These are phyloP conservation scores for Coemansia sp. DNA, from an alignment of 192 early-diverging fungal genomes.

Conservation along the genomic window DNA sequence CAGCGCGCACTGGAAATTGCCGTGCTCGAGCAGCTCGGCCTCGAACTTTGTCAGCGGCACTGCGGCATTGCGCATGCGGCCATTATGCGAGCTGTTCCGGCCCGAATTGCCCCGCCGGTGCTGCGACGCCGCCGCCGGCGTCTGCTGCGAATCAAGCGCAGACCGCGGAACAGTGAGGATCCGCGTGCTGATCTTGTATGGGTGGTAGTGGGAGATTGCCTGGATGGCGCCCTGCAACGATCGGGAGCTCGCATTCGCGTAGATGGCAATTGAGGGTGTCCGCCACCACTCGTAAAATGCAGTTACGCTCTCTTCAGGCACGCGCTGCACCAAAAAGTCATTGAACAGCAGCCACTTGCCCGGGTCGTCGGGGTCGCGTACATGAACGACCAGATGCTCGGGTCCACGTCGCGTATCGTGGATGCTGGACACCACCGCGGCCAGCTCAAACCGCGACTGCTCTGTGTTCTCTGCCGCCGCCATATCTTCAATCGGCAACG, in stretches of 20 bases:
- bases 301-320: slow-evolving; percentile 30
- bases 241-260: slow-evolving; percentile 9
- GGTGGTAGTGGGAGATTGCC: background rate
- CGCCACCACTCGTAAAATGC: slow-evolving; percentile 42
- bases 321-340: slow-evolving; percentile 87
- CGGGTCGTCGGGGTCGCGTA: slow-evolving; percentile 21
- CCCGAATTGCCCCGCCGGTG: background rate
- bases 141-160: slow-evolving; percentile 16
- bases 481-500: background rate
- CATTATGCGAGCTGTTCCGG: background rate
- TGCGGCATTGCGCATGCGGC: slow-evolving; percentile 32
- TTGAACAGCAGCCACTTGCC: slow-evolving; percentile 86
- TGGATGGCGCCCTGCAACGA: background rate
- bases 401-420: slow-evolving; percentile 35
- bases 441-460: slow-evolving; percentile 15
- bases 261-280: slow-evolving; percentile 31
- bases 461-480: background rate
- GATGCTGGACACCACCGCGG: slow-evolving; percentile 43
- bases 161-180: slow-evolving; percentile 39
- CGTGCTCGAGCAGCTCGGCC: slow-evolving; percentile 26
- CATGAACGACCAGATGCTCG: slow-evolving; percentile 47
- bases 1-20: slow-evolving; percentile 58
- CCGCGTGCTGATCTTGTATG: slow-evolving; percentile 36
- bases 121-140: background rate
- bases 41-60: slow-evolving; percentile 32